phyloP scores from a whole-genome alignment of 306 rosid species.

The Myrica gale region DNA sequence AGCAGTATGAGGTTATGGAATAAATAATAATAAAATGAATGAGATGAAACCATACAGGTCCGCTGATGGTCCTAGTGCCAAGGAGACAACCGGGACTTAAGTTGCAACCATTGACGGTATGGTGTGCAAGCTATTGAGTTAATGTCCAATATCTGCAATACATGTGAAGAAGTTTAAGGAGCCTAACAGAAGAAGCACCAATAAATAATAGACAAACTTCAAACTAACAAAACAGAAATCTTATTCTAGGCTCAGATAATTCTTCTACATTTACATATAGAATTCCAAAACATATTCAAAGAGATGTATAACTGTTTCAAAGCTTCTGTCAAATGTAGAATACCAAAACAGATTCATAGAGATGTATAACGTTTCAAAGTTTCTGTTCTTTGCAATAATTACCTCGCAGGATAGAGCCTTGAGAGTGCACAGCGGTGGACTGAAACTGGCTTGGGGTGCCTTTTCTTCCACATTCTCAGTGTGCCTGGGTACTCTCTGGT shows the following conservation, averaged over 20 bases:
- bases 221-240: no score
- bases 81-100: slow-evolving; percentile 90
- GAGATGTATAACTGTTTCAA: not conserved
- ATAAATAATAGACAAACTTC: not conserved
- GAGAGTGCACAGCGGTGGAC: no score
- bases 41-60: slow-evolving; percentile 74
- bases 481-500: no score
- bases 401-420: no score
- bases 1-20: slow-evolving; percentile 19
- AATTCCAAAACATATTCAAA: not conserved
- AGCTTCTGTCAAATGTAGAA: no score
- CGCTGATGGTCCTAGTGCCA: slow-evolving; percentile 95
- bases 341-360: no score
- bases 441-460: no score
- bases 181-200: slow-evolving; percentile 1
- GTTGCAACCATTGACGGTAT: slow-evolving; percentile 92
- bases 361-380: no score
- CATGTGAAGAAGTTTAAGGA: slow-evolving; percentile 8
- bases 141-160: slow-evolving; percentile 82
- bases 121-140: slow-evolving; percentile 96
- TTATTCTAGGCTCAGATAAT: no score
- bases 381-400: no score
- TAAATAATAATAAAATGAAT: not conserved
- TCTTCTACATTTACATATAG: no score
- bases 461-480: no score